Evolutionary conservation across 805 yeast genomes (phyloP), one percentile per base, ranked within the genome.

Genomic region (Starmerella khaoyaiensis): DNA sequence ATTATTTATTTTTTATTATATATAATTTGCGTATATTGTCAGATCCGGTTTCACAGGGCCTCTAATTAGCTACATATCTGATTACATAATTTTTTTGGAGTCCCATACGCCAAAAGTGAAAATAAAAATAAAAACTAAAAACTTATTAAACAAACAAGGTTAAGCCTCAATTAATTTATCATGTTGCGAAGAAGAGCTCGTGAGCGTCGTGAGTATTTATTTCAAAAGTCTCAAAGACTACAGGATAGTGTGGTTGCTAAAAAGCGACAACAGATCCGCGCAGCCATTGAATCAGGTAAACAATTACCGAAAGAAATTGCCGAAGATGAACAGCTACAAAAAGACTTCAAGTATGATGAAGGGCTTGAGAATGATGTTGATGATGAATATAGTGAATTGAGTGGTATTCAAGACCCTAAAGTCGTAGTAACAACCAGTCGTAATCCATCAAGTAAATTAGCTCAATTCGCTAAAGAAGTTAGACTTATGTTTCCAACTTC

Each of bases 381-480:
- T 57, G 97, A 90, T 54, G 99, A 90, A 61, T 90, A 90, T 60
- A 68, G 80, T 30, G 82, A 79, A 16, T 59, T 83, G 36, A 75
- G 90, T 46, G 99, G 99, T 2, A 67, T 90, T 23, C 70, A 71
- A 12, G 97, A 90, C 44, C 98, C 99, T 12, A 75, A 82, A 49
- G 69, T 90, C 11, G 76, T 90, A 17, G 84, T 90, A 4, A 90
- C 98, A 9, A 90, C 99, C 0, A 80, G 94, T 16, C 69, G 99
- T 60, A 80, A 82, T 49, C 97, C 97, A 7, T 72, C 83, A 20
- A 72, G 90, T 1, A 72, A 83, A 53, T 61, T 90, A 38, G 69
- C 81, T 31, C 98, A 90, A 57, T 90, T 90, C 56, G 76, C 94
- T 28, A 90, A 90, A 60, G 99, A 90, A 57, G 71, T 90, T 49